phyloP scores from a whole-genome alignment of 495 filamentous ascomycete species.

The Rostrohypoxylon terebratum region DNA sequence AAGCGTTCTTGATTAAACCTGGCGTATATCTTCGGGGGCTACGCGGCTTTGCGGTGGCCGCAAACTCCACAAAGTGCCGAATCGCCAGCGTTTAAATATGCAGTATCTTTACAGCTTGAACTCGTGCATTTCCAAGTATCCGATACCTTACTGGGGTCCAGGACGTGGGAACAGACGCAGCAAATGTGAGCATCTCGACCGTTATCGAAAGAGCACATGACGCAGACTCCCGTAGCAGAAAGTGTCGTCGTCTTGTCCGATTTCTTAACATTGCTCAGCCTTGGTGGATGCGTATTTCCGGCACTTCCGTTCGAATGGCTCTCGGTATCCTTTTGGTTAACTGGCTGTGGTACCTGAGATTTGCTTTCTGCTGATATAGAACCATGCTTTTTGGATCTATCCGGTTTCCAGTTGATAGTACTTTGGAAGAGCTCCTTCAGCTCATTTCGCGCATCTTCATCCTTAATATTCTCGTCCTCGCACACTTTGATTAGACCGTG shows the following conservation, averaged over 20 bases:
- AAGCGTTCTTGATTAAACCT: background rate
- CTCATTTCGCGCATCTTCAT: slow-evolving; percentile 70
- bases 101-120: slow-evolving; percentile 60
- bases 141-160: slow-evolving; percentile 62
- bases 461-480: slow-evolving; percentile 73
- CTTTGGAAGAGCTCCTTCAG: slow-evolving; percentile 65
- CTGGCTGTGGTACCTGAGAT: slow-evolving; percentile 6
- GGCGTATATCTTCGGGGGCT: background rate
- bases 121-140: slow-evolving; percentile 71
- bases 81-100: slow-evolving; percentile 74
- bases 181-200: slow-evolving; percentile 64
- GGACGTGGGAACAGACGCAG: slow-evolving; percentile 72
- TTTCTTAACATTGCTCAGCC: slow-evolving; percentile 3
- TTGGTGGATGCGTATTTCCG: slow-evolving; percentile 7
- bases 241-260: slow-evolving; percentile 22
- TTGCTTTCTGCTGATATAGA: slow-evolving; percentile 2
- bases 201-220: slow-evolving; percentile 73
- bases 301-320: background rate
- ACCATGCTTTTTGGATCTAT: slow-evolving; percentile 23
- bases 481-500: slow-evolving; percentile 75
- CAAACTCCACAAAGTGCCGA: slow-evolving; percentile 75
- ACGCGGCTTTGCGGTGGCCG: slow-evolving; percentile 56
- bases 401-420: slow-evolving; percentile 44
- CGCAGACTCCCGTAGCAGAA: slow-evolving; percentile 54
- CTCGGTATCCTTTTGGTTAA: slow-evolving; percentile 10